Conservation (phyloP, 2,329 filamentous ascomycete species). For the Trichoderma sp. region DNA sequence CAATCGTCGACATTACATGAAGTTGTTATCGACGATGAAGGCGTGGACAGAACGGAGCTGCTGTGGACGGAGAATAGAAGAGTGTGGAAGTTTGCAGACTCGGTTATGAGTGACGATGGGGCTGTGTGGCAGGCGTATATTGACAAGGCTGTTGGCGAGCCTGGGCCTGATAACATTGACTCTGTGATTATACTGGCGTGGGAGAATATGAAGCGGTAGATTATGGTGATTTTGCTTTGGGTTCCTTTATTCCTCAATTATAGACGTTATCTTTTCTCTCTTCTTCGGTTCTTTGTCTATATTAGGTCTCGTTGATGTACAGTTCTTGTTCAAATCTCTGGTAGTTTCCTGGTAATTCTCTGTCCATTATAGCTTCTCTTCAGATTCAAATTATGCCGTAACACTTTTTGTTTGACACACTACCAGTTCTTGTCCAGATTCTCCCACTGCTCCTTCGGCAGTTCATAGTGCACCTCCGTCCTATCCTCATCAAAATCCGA, state of each 20-base stretch:
- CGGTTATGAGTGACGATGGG: constrained; percentile 41
- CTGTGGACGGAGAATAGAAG: constrained; percentile 44
- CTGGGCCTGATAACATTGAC: constrained; percentile 40
- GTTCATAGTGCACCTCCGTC: constrained; percentile 36
- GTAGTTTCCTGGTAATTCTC: no score
- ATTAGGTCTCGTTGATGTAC: neutral
- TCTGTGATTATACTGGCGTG: constrained; percentile 49
- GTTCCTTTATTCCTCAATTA: neutral
- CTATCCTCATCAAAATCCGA: constrained; percentile 30
- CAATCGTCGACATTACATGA: constrained; percentile 35
- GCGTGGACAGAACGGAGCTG: constrained; percentile 39
- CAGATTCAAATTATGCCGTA: no score
- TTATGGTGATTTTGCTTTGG: neutral
- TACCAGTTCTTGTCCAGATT: no score
- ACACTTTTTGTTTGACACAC: no score
- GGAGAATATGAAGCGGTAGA: constrained; percentile 35
- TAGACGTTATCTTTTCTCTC: neutral
- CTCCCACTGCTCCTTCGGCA: constrained; percentile 33
- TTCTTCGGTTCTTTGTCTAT: neutral
- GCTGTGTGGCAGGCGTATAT: constrained; percentile 54
- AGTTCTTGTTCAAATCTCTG: no score
- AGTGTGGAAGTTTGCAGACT: constrained; percentile 50
- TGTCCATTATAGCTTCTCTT: no score
- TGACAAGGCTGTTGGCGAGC: constrained; percentile 37
- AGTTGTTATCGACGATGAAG: constrained; percentile 41